Percentiles rank a stretch among this genome's conserved stretches.
These are phyloP conservation scores for Cytospora paraplurivora DNA, from an alignment of 2,329 filamentous ascomycete species.

Conservation along the genomic window DNA sequence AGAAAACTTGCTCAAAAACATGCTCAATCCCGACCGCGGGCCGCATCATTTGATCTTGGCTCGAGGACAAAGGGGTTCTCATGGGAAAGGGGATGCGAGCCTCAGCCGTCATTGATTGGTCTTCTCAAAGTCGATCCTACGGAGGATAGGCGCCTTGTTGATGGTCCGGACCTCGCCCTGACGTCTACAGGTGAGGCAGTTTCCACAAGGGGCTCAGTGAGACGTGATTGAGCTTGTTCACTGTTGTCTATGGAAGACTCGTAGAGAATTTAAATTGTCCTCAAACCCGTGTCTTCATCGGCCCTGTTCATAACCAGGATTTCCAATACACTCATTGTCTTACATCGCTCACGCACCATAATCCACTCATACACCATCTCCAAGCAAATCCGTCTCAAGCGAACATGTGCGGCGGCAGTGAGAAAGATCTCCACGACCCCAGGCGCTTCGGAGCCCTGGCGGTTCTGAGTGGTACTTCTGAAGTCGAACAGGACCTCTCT, in stretches of 20 bases:
- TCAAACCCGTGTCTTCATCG: neutral
- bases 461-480: conserved; percentile 15
- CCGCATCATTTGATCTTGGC: conserved; percentile 12
- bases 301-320: neutral
- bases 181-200: conserved; percentile 15
- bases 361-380: neutral
- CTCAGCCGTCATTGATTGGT: conserved; percentile 14
- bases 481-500: conserved; percentile 14
- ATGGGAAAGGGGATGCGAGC: conserved; percentile 8
- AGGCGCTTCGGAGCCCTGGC: conserved; percentile 24
- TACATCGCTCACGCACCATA: neutral
- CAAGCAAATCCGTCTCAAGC: neutral
- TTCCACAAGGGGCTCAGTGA: conserved; percentile 1
- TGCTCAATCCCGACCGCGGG: conserved; percentile 12
- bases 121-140: neutral
- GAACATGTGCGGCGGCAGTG: conserved; percentile 23
- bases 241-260: neutral
- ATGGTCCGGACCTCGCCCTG: conserved; percentile 3
- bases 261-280: neutral
- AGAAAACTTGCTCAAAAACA: conserved; percentile 23
- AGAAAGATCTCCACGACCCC: conserved; percentile 20
- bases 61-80: neutral
- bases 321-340: neutral
- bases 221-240: neutral
- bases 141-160: conserved; percentile 1